These are phyloP conservation scores for Lasiosphaeria miniovina DNA, from an alignment of 495 filamentous ascomycete genomes.

Conservation along the genomic window DNA sequence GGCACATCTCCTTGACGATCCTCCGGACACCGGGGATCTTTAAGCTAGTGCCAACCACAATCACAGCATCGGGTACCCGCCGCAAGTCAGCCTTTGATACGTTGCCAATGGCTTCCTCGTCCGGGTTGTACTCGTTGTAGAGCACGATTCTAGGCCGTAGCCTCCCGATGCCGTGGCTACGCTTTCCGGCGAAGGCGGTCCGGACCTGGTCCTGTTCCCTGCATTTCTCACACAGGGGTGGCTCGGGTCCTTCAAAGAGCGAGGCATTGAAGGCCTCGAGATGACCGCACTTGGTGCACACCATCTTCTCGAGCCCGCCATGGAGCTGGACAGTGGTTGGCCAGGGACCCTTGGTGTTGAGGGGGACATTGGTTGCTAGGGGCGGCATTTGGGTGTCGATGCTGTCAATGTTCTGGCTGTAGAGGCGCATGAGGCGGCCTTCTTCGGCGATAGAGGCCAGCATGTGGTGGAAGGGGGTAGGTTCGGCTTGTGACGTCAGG, in stretches of 20 bases:
- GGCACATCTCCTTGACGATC: constrained; percentile 87
- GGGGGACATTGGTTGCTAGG: constrained; percentile 70
- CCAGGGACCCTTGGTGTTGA: constrained; percentile 78
- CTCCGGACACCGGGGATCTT: constrained; percentile 91
- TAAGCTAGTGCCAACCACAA: constrained; percentile 92
- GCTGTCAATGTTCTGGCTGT: constrained; percentile 94
- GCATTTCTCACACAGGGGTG: constrained; percentile 79
- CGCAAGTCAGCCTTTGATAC: constrained; percentile 82
- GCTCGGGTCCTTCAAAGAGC: constrained; percentile 77
- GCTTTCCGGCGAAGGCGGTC: constrained; percentile 72
- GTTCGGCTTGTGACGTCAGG: constrained; percentile 67
- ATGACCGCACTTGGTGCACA: constrained; percentile 86
- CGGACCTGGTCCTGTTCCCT: constrained; percentile 71
- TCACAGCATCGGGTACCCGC: constrained; percentile 79
- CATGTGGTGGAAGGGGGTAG: constrained; percentile 91
- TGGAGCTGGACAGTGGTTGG: constrained; percentile 91
- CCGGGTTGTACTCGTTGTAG: constrained; percentile 96
- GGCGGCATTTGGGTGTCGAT: constrained; percentile 84
- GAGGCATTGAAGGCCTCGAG: constrained; percentile 71
- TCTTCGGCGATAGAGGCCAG: constrained; percentile 87
- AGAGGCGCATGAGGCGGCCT: constrained; percentile 84
- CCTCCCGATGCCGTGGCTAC: constrained; percentile 89
- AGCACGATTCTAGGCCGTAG: constrained; percentile 90
- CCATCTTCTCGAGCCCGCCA: constrained; percentile 91
- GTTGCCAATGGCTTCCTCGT: constrained; percentile 91